Evolutionary conservation across 2,329 filamentous ascomycete genomes (phyloP).

Genomic region (Aspergillus neotritici): DNA sequence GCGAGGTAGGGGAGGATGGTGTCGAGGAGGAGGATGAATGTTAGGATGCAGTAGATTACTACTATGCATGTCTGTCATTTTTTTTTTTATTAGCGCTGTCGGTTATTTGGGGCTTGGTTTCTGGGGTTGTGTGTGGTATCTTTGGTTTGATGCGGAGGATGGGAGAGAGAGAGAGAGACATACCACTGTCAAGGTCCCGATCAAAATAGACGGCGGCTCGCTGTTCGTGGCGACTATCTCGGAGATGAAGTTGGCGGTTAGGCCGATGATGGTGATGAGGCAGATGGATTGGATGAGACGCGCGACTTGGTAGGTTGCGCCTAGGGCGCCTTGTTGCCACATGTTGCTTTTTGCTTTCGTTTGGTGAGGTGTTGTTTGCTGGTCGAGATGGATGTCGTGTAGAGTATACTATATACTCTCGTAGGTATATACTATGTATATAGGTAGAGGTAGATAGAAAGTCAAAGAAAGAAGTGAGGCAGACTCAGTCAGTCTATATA

Average conservation of each 20-base stretch:
- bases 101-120: too few relatives aligned
- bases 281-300: conserved; percentile 65
- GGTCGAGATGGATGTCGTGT: background rate
- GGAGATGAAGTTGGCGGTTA: conserved; percentile 75
- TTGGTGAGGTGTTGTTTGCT: background rate
- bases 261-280: conserved; percentile 71
- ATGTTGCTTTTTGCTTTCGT: conserved; percentile 14
- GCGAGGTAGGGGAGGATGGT: conserved; percentile 69
- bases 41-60: conserved; percentile 71
- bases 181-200: conserved; percentile 76
- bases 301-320: conserved; percentile 69
- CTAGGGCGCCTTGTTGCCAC: conserved; percentile 60
- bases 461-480: too few relatives aligned
- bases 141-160: conserved; percentile 12
- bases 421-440: too few relatives aligned
- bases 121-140: background rate
- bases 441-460: too few relatives aligned
- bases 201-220: conserved; percentile 63
- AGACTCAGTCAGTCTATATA: too few relatives aligned
- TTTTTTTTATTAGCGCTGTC: too few relatives aligned
- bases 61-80: conserved; percentile 64
- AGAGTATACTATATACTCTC: too few relatives aligned
- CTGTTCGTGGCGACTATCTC: conserved; percentile 64
- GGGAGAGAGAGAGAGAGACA: conserved; percentile 42
- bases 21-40: conserved; percentile 76